Percentiles rank a stretch among this genome's conserved stretches.
These are phyloP conservation scores for Teratosphaeriaceae sp. DNA, from an alignment of 2,329 filamentous ascomycete species.

Conservation along the genomic window DNA sequence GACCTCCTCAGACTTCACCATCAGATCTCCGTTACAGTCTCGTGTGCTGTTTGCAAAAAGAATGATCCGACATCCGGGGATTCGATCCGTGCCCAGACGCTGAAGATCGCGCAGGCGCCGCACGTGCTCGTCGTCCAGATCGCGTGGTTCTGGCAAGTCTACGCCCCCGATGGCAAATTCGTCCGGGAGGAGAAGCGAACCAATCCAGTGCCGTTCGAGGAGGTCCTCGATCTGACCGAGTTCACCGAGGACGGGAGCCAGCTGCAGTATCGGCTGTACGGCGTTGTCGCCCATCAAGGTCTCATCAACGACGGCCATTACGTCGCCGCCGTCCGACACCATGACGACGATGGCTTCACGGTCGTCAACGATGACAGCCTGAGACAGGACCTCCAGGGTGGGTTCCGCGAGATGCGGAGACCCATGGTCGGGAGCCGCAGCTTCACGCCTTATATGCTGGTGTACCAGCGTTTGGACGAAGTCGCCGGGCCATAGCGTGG, in stretches of 20 bases:
- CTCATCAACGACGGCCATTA: slow-evolving; percentile 9
- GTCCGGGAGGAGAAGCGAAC: too few species aligned
- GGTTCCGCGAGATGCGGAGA: not conserved
- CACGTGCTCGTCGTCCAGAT: slow-evolving; percentile 5
- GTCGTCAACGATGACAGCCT: slow-evolving; percentile 2
- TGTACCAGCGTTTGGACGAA: not conserved
- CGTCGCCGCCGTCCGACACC: slow-evolving; percentile 8
- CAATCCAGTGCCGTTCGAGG: slow-evolving; percentile 2
- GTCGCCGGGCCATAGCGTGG: not conserved
- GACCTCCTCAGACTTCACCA: too few species aligned
- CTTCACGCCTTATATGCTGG: not conserved
- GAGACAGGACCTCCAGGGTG: not conserved
- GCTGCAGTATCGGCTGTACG: slow-evolving; percentile 5
- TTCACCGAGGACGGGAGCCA: slow-evolving; percentile 4
- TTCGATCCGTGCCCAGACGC: not conserved
- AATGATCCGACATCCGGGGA: too few species aligned
- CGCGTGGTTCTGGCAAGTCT: too few species aligned
- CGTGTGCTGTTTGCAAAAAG: too few species aligned
- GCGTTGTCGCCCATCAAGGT: slow-evolving; percentile 9
- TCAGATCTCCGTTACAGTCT: too few species aligned
- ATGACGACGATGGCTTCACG: not conserved
- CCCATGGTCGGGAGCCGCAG: not conserved
- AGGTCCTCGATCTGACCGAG: slow-evolving; percentile 4
- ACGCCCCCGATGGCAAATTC: too few species aligned
- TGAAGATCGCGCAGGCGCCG: slow-evolving; percentile 6